These are phyloP conservation scores for Pleurotus eryngii DNA, from an alignment of 768 basidiomycete species.

Conservation along the genomic window DNA sequence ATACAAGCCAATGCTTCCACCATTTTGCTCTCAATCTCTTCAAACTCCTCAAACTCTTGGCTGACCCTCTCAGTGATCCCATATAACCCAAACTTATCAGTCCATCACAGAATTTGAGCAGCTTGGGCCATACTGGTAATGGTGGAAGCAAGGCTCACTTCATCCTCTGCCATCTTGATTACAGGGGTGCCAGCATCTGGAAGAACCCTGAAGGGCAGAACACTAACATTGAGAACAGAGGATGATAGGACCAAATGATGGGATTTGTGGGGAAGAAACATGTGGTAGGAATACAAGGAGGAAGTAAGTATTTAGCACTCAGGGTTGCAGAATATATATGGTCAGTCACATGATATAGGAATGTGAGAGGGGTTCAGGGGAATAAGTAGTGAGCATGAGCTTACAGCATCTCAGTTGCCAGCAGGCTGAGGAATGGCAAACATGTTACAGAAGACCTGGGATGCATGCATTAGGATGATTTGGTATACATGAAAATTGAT, in stretches of 20 bases:
- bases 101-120: conserved; percentile 10
- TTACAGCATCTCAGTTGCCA: not conserved
- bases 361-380: no score
- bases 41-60: conserved; percentile 26
- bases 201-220: no score
- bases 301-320: no score
- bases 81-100: conserved; percentile 28
- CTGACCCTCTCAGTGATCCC: conserved; percentile 23
- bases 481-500: conserved; percentile 3
- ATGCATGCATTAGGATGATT: not conserved
- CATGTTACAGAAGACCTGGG: conserved; percentile 2
- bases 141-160: conserved; percentile 2
- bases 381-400: no score
- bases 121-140: not conserved
- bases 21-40: conserved; percentile 30
- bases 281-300: no score
- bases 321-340: no score
- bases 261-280: no score
- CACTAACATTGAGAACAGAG: no score
- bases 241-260: no score
- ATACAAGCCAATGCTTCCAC: conserved; percentile 36
- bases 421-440: conserved; percentile 6
- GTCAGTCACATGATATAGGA: no score
- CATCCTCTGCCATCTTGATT: conserved; percentile 14
- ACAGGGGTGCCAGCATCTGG: not conserved